Conservation (phyloP, 164 flowering plant genomes). For the Brasenia schreberi region DNA sequence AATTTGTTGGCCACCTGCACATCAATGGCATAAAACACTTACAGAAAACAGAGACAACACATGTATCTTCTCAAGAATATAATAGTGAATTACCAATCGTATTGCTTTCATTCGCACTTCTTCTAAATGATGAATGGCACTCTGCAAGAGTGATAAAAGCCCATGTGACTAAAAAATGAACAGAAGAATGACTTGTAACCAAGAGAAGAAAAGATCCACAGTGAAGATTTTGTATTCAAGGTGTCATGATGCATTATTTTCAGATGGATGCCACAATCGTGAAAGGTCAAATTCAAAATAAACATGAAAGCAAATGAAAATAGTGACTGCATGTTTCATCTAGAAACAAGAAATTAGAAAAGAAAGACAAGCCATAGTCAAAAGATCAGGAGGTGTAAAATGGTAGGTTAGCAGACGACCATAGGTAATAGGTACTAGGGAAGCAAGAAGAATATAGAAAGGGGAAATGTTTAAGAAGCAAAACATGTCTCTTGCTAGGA, state of each 20-base stretch:
- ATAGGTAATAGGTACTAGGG: too few species aligned
- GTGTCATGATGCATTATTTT: not conserved
- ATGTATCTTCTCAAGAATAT: not conserved
- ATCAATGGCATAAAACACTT: slow-evolving; percentile 2
- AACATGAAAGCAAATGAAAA: too few species aligned
- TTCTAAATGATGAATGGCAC: slow-evolving; percentile 83
- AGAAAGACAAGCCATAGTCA: too few species aligned
- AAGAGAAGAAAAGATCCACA: not conserved
- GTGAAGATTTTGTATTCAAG: not conserved
- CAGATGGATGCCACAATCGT: too few species aligned
- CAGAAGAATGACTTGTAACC: not conserved
- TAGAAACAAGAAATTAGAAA: too few species aligned
- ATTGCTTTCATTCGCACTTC: slow-evolving; percentile 97
- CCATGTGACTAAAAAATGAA: not conserved
- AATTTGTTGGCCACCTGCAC: slow-evolving; percentile 91
- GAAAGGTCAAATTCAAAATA: too few species aligned
- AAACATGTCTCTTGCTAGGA: too few species aligned
- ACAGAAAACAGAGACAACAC: not conserved
- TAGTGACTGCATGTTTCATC: too few species aligned
- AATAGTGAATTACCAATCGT: slow-evolving; percentile 56
- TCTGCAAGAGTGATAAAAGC: slow-evolving; percentile 25
- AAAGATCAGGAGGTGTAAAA: too few species aligned
- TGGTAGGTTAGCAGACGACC: too few species aligned
- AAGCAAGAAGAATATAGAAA: too few species aligned
- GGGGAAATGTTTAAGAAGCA: too few species aligned